Evolutionary conservation across 2,329 filamentous ascomycete species (phyloP), one percentile per base, ranked within the genome.

Genomic region (Ploettnerulaceae sp.): DNA sequence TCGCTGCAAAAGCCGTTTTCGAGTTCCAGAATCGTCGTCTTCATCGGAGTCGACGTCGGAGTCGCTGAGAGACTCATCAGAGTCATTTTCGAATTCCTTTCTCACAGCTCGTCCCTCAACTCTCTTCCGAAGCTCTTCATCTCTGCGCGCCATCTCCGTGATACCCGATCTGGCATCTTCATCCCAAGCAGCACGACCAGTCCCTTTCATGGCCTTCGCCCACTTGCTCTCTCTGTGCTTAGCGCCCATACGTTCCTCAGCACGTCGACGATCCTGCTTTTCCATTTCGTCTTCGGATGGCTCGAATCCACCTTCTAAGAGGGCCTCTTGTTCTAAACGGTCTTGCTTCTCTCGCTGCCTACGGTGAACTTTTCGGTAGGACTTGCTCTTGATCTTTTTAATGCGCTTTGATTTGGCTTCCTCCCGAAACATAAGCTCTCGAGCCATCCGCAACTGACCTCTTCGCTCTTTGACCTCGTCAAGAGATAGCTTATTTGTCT

Each of bases 381-480:
- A 80, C 67, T 96, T 98, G 64, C 87, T 94, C 75, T 98, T 98
- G 71, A 98, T 98, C 73, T 97, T 97, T 71, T 96, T 95, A 69
- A 98, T 89, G 18, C 93, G 84, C 69, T 90, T 94, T 6, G 89
- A 80, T 47, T 89, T 84, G 33, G 89, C 83, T 61, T 94, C 85
- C 67, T 97, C 91, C 8, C 90, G 79, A 59, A 94, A 95, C 55
- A 91, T 76, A 6, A 95, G 70, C 60, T 97, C 91, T 56, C 93
- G 77, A 53, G 87, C 82, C 64, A 82, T 82, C 9, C 93, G 82
- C 47, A 91, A 76, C 61, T 90, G 81, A 37, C 83, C 81, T 46
- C 83, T 76, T 18, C 87, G 75, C 37, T 83, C 84, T 63, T 83
- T 78, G 20, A 88, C 79, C 58, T 89, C 85, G 61, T 81, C 84